Percentiles rank a stretch among this genome's conserved stretches.
These are phyloP conservation scores for Psilocybe subaeruginosa DNA, from an alignment of 768 basidiomycete genomes.

Conservation along the genomic window DNA sequence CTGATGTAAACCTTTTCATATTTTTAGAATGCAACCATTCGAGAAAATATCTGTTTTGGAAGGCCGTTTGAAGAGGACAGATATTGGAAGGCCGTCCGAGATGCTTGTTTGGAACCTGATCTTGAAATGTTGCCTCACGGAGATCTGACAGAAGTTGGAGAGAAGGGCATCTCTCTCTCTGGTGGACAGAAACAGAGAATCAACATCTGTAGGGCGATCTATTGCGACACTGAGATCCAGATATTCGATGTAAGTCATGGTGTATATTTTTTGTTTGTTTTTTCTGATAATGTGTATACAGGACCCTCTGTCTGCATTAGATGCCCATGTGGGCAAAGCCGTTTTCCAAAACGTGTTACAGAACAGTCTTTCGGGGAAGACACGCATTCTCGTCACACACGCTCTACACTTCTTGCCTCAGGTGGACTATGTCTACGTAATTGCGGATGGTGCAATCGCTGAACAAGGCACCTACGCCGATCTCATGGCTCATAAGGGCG, in stretches of 20 bases:
- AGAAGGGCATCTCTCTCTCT: conserved; percentile 80
- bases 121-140: conserved; percentile 76
- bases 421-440: conserved; percentile 83
- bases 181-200: conserved; percentile 82
- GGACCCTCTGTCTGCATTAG: conserved; percentile 89
- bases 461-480: conserved; percentile 82
- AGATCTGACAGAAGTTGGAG: conserved; percentile 71
- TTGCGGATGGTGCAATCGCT: conserved; percentile 75
- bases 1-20: not conserved
- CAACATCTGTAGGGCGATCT: conserved; percentile 86
- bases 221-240: conserved; percentile 84
- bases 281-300: conserved; percentile 21
- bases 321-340: conserved; percentile 89
- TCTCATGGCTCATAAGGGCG: conserved; percentile 63
- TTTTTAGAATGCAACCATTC: conserved; percentile 73
- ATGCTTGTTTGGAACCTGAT: conserved; percentile 81
- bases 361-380: conserved; percentile 65
- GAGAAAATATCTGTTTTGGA: conserved; percentile 91
- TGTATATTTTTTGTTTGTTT: not conserved
- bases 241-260: conserved; percentile 67
- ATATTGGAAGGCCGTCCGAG: conserved; percentile 81
- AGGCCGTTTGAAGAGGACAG: conserved; percentile 77
- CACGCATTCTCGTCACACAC: conserved; percentile 89
- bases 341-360: conserved; percentile 86
- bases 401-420: conserved; percentile 88